Percentiles rank a stretch among this genome's conserved stretches.
Evolutionary conservation across 2,329 filamentous ascomycete genomes (phyloP).

Genomic region (Talaromyces sp.): DNA sequence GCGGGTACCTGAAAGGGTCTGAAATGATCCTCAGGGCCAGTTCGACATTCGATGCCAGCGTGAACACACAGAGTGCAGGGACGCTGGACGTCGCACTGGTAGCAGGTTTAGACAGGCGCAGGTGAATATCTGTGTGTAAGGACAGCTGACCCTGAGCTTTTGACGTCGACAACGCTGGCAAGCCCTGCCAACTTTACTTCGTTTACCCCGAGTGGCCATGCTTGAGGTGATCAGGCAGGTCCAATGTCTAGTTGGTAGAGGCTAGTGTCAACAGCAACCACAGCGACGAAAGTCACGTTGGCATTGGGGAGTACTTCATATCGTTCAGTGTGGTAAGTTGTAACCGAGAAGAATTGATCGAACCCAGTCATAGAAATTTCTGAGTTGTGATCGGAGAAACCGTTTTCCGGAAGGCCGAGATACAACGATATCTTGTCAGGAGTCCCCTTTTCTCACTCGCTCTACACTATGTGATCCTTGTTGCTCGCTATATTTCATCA

Average conservation of each 20-base stretch:
- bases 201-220: slow-evolving; percentile 31
- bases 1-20: not conserved
- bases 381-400: not conserved
- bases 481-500: no score
- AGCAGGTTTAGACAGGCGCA: not conserved
- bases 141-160: not conserved
- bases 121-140: not conserved
- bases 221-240: slow-evolving; percentile 36
- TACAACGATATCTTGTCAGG: no score
- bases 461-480: not conserved
- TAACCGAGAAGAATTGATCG: no score
- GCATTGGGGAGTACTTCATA: no score
- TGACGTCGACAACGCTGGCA: not conserved
- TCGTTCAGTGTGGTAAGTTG: no score
- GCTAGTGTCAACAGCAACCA: no score
- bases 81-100: not conserved
- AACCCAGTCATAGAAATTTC: no score
- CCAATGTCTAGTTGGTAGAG: not conserved
- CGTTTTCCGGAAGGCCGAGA: not conserved
- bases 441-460: not conserved
- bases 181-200: not conserved
- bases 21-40: not conserved
- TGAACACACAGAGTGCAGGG: not conserved
- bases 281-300: no score
- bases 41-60: not conserved